A percentile compares a stretch with the other conserved stretches of the same genome.
phyloP scores from a whole-genome alignment of 176 grass and related monocot genomes.

The Aegilops sharonensis region DNA sequence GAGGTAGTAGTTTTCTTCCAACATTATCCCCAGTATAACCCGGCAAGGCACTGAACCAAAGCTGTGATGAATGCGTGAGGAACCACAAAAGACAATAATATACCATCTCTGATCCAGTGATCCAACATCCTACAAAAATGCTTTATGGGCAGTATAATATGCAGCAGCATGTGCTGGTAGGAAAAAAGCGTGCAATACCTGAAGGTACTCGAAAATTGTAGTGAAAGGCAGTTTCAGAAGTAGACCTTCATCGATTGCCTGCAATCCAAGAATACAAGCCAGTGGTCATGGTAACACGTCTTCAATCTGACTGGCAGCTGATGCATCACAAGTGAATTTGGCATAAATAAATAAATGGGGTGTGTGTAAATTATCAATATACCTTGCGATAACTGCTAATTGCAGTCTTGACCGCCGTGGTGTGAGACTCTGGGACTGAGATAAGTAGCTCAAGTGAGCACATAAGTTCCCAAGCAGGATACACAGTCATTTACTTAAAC shows the following conservation, averaged over 20 bases:
- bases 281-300: background rate
- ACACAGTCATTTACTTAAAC: background rate
- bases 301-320: conserved; percentile 6
- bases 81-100: background rate
- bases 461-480: conserved; percentile 7
- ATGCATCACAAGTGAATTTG: background rate
- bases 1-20: background rate
- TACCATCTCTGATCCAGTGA: background rate
- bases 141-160: background rate
- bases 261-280: conserved; percentile 35
- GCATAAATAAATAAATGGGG: background rate
- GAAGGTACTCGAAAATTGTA: conserved; percentile 95
- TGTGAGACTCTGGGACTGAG: conserved; percentile 71
- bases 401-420: conserved; percentile 54
- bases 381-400: conserved; percentile 70
- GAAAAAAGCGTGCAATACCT: conserved; percentile 45
- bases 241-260: conserved; percentile 72
- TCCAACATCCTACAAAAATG: background rate
- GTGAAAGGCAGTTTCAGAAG: conserved; percentile 91
- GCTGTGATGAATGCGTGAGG: background rate
- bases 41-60: background rate
- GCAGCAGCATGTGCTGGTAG: background rate
- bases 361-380: background rate
- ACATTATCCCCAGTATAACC: background rate
- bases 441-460: conserved; percentile 20